These are phyloP conservation scores for Balamuthia mandrillaris DNA, from an alignment of 208 protist genomes.

Conservation along the genomic window DNA sequence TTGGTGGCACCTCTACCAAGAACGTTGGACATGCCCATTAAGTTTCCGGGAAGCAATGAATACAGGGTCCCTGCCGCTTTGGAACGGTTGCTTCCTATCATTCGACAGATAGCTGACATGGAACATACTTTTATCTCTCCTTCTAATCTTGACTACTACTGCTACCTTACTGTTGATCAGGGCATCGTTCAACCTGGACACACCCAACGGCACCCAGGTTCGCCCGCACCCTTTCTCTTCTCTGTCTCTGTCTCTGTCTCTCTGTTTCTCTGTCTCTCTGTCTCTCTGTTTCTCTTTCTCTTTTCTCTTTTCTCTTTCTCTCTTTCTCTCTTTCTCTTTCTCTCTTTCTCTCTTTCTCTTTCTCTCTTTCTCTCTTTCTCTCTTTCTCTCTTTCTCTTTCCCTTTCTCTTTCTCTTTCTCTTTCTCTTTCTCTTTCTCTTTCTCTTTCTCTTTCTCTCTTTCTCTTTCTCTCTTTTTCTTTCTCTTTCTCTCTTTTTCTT, in stretches of 20 bases:
- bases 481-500: not conserved
- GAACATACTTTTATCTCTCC: not conserved
- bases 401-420: not conserved
- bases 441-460: not conserved
- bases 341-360: not conserved
- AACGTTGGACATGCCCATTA: not conserved
- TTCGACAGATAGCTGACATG: not conserved
- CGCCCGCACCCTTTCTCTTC: not conserved
- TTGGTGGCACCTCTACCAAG: too few relatives aligned
- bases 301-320: not conserved
- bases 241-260: not conserved
- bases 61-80: not conserved
- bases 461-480: not conserved
- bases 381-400: not conserved
- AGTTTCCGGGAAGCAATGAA: not conserved
- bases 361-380: not conserved
- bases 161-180: not conserved
- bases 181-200: not conserved
- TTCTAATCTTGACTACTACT: not conserved
- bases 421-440: not conserved
- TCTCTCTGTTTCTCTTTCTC: not conserved
- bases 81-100: not conserved
- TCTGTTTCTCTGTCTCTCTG: not conserved
- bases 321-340: not conserved
- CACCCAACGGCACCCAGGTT: not conserved